Evolutionary conservation across 1,284 basidiomycete species (phyloP).

Genomic region (Ceratobasidium sp.): DNA sequence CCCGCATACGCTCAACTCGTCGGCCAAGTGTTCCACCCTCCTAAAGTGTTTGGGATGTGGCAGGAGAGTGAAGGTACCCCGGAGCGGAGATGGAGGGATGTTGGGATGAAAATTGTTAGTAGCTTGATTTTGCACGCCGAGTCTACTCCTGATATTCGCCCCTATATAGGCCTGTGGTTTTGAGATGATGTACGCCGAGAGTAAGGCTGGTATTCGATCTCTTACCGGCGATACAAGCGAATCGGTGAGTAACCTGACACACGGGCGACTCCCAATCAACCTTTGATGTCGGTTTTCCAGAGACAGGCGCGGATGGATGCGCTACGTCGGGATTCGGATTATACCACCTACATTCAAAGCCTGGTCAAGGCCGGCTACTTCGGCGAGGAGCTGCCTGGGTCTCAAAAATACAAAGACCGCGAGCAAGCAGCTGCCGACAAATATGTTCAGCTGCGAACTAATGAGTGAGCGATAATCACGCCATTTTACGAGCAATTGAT

Average conservation of each 20-base stretch:
- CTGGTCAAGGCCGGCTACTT: conserved; percentile 76
- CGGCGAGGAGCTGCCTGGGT: conserved; percentile 74
- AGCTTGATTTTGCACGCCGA: not conserved
- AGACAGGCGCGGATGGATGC: conserved; percentile 67
- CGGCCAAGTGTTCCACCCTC: conserved; percentile 91
- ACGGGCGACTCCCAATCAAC: not conserved
- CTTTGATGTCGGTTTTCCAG: conserved; percentile 52
- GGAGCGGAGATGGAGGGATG: conserved; percentile 76
- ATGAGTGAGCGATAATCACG: conserved; percentile 62
- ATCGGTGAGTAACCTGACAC: conserved; percentile 56
- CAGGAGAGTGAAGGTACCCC: conserved; percentile 64
- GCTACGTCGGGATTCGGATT: conserved; percentile 68
- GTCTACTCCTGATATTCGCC: not conserved
- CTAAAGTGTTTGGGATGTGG: conserved; percentile 85
- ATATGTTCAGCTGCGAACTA: conserved; percentile 67
- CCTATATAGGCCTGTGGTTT: conserved; percentile 80
- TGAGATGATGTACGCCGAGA: conserved; percentile 90
- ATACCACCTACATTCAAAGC: conserved; percentile 69
- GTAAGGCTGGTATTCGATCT: conserved; percentile 58
- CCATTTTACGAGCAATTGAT: not conserved
- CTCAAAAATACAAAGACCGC: conserved; percentile 71
- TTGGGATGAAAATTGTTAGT: conserved; percentile 88
- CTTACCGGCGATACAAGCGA: conserved; percentile 50
- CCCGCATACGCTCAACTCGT: conserved; percentile 91
- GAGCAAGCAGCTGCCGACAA: conserved; percentile 72